These are phyloP conservation scores for Sicyos edulis DNA, from an alignment of 306 rosid genomes.

Conservation along the genomic window DNA sequence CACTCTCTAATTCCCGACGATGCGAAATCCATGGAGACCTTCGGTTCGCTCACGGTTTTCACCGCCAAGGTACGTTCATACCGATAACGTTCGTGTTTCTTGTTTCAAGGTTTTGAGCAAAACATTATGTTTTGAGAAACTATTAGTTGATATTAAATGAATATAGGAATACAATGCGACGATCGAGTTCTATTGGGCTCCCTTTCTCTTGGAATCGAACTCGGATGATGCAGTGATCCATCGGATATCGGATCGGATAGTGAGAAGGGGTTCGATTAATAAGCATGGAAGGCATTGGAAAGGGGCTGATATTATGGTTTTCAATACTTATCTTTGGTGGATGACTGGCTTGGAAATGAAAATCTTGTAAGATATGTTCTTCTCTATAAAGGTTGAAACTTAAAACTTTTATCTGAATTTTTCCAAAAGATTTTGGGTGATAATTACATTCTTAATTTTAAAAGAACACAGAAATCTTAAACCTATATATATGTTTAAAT, in stretches of 20 bases:
- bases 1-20: slow-evolving; percentile 63
- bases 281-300: slow-evolving; percentile 86
- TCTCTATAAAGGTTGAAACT: too few relatives aligned
- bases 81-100: neutral
- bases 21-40: slow-evolving; percentile 85
- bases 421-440: too few relatives aligned
- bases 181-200: slow-evolving; percentile 99
- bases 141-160: neutral
- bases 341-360: slow-evolving; percentile 83
- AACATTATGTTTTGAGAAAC: neutral
- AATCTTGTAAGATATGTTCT: slow-evolving; percentile 38
- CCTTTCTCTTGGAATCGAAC: slow-evolving; percentile 86
- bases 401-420: too few relatives aligned
- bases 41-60: slow-evolving; percentile 81
- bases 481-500: too few relatives aligned
- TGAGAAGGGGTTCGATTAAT: slow-evolving; percentile 75
- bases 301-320: slow-evolving; percentile 70
- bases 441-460: too few relatives aligned
- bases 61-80: slow-evolving; percentile 52
- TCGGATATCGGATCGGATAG: slow-evolving; percentile 73
- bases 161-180: slow-evolving; percentile 69
- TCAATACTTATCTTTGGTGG: slow-evolving; percentile 98
- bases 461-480: too few relatives aligned
- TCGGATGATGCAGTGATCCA: slow-evolving; percentile 70
- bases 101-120: neutral